phyloP scores from a whole-genome alignment of 306 rosid genomes.

The Sindora glabra region DNA sequence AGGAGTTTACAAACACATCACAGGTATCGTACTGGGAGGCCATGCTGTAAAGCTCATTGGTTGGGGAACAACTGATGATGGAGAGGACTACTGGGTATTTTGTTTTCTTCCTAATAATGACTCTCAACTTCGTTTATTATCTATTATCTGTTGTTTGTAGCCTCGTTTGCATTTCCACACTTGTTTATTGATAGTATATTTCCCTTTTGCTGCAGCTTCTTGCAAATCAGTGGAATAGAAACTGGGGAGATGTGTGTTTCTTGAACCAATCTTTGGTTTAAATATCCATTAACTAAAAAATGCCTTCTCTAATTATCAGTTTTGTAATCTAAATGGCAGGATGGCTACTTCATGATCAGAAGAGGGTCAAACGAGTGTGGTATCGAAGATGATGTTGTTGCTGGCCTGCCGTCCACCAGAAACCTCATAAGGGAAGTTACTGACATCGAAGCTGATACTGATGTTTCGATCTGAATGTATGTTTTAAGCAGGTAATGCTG shows the following conservation, averaged over 20 bases:
- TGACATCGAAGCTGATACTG: constrained; percentile 21
- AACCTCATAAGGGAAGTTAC: constrained; percentile 42
- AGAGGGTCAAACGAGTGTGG: constrained; percentile 94
- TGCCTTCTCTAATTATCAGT: constrained; percentile 4
- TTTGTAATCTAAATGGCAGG: constrained; percentile 38
- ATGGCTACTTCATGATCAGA: constrained; percentile 88
- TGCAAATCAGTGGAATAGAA: constrained; percentile 94
- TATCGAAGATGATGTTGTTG: constrained; percentile 70
- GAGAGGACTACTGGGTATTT: constrained; percentile 91
- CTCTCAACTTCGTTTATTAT: too few species aligned
- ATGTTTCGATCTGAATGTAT: constrained; percentile 35
- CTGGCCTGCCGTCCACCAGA: constrained; percentile 78
- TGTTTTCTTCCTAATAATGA: constrained; percentile 2
- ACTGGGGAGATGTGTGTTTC: constrained; percentile 90
- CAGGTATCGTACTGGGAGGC: constrained; percentile 71
- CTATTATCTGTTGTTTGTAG: too few species aligned
- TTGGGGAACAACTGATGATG: constrained; percentile 81
- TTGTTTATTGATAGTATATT: constrained; percentile 17
- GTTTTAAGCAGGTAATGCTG: constrained; percentile 1
- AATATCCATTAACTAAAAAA: background rate
- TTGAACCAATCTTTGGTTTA: constrained; percentile 8
- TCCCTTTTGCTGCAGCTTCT: constrained; percentile 62
- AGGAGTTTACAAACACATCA: constrained; percentile 87
- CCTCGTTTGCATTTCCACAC: background rate
- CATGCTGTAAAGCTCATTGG: constrained; percentile 96